Base-by-base conservation (phyloP, 1,284 basidiomycete species). In the Puccinia hordei region DNA sequence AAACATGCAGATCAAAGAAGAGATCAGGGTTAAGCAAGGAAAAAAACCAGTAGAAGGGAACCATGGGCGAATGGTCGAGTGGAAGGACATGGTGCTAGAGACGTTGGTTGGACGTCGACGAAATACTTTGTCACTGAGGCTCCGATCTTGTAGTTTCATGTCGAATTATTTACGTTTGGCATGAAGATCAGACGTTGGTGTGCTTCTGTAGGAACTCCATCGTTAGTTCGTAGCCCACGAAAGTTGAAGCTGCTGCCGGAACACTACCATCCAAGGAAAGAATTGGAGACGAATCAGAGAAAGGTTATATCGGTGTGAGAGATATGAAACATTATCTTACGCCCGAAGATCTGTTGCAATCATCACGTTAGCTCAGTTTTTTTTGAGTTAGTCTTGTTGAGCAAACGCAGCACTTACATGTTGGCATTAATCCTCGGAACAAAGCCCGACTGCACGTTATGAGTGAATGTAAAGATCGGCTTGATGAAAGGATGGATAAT, bases 181-280 rank as follows among this genome's bases (percentile, higher is more conserved):
- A 13, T n/a, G 27, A 5, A 0, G 24, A 63, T 78, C 75, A 85
- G 46, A 84, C 63, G n/a, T 53, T 80, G 9, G 83, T 84, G 77
- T 84, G 72, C 72, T 83, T 83, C 57, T 83, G 61, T 27, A 85
- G 63, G 24, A 83, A 81, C 90, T 92, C 92, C 87, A 92, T 88
- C 0, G 91, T 92, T 41, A 95, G 83, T 85, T 98, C 94, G 85
- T 92, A 98, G 0, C 92, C 92, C n/a, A 93, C 91, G 84, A 98
- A 97, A 5, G 77, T 79, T 10, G 77, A 72, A 22, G 77, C 77
- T 6, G 77, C 66, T 10, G 77, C 77, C 22, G 77, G 77, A 19
- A 79, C 65, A 82, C 83, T 81, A 27, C 9, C 5, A 10, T 46
- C 68, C 38, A 24, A 38, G 59, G 13, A 19, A 41, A 30, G 82